A percentile compares a stretch with the other conserved stretches of the same genome.
These are phyloP conservation scores for Pseudogymnoascus sp. DNA, from an alignment of 2,329 filamentous ascomycete genomes.

Conservation along the genomic window DNA sequence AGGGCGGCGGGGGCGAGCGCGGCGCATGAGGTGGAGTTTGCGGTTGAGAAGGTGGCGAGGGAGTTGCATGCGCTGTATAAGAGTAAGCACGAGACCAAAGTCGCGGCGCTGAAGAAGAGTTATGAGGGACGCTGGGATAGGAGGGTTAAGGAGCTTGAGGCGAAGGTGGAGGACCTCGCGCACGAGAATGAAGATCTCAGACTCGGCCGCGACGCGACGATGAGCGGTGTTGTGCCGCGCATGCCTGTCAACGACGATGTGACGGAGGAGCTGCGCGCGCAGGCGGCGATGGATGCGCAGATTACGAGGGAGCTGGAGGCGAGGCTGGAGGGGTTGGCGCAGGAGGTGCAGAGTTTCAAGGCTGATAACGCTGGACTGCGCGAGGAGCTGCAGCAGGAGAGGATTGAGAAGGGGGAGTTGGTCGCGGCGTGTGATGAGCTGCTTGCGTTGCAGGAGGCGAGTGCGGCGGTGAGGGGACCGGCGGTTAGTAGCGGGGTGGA, in stretches of 20 bases:
- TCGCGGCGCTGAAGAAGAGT: conserved; percentile 74
- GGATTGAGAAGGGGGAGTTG: conserved; percentile 75
- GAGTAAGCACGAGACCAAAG: conserved; percentile 94
- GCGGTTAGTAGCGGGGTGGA: conserved; percentile 33
- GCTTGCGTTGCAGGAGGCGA: conserved; percentile 57
- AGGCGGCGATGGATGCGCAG: conserved; percentile 56
- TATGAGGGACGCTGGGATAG: conserved; percentile 88
- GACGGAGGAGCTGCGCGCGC: conserved; percentile 40
- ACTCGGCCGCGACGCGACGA: conserved; percentile 51
- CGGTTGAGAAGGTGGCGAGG: conserved; percentile 83
- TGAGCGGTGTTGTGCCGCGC: conserved; percentile 10
- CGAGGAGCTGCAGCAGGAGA: conserved; percentile 60
- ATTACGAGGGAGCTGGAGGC: conserved; percentile 63
- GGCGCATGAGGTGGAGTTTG: conserved; percentile 63
- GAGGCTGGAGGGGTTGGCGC: conserved; percentile 64
- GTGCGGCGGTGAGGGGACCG: conserved; percentile 18
- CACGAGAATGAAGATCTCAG: conserved; percentile 68
- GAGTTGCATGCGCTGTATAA: conserved; percentile 93
- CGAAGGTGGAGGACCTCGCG: conserved; percentile 56
- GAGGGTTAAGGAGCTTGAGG: conserved; percentile 70
- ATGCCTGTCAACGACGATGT: neutral
- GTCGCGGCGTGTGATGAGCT: conserved; percentile 77
- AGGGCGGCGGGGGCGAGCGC: conserved; percentile 24
- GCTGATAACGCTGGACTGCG: conserved; percentile 59
- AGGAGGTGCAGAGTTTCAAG: conserved; percentile 61